Evolutionary conservation across 129 eudicot species (phyloP).

Genomic region (carrot (Daucus carota)): DNA sequence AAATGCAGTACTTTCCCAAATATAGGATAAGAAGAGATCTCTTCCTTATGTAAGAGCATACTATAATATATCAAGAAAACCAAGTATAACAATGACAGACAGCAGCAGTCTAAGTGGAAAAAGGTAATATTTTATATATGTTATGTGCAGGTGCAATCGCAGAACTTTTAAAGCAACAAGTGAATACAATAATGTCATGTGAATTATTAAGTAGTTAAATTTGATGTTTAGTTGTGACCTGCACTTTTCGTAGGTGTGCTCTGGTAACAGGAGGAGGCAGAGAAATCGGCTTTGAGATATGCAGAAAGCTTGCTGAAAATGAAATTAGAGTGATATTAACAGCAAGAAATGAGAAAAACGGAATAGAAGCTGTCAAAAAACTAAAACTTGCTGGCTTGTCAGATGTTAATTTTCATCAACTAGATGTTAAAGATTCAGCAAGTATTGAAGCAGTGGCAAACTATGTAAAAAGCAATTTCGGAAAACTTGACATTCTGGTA

Average conservation of each 20-base stretch:
- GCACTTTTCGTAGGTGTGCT: slow-evolving; percentile 9
- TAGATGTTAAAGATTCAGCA: slow-evolving; percentile 10
- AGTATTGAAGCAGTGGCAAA: slow-evolving; percentile 8
- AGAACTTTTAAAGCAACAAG: not conserved
- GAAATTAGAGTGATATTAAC: slow-evolving; percentile 12
- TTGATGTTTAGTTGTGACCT: not conserved
- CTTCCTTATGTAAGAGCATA: not conserved
- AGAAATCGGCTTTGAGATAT: slow-evolving; percentile 16
- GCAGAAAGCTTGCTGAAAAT: slow-evolving; percentile 12
- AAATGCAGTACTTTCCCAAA: no score
- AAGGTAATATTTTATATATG: not conserved
- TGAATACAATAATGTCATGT: not conserved
- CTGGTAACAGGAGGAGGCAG: slow-evolving; percentile 10
- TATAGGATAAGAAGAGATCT: not conserved
- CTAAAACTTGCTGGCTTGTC: not conserved
- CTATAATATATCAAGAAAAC: not conserved
- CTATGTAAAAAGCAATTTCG: not conserved
- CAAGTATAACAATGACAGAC: not conserved
- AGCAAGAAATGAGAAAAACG: slow-evolving; percentile 12
- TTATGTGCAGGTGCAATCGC: not conserved
- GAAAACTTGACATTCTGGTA: slow-evolving; percentile 12
- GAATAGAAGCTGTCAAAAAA: slow-evolving; percentile 8
- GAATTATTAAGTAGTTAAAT: not conserved
- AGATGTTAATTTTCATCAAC: slow-evolving; percentile 11
- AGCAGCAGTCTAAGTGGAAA: not conserved